These are phyloP conservation scores for Cucurbita pepo DNA, from an alignment of 306 rosid species.

Conservation along the genomic window DNA sequence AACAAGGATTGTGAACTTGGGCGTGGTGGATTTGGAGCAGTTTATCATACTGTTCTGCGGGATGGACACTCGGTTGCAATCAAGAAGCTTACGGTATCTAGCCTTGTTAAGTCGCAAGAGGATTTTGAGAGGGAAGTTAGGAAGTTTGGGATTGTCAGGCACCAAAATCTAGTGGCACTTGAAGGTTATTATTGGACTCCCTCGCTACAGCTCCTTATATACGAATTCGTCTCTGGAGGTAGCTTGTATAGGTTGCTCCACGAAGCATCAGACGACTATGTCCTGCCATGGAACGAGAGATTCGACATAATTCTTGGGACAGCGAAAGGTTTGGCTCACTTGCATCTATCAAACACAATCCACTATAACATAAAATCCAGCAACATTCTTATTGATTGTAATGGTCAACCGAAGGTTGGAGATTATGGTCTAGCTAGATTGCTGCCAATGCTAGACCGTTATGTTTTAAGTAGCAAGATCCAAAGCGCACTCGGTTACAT, in stretches of 20 bases:
- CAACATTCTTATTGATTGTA: conserved; percentile 61
- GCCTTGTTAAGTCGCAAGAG: conserved; percentile 90
- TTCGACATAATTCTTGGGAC: conserved; percentile 77
- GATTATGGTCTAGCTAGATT: conserved; percentile 88
- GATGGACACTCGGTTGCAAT: conserved; percentile 91
- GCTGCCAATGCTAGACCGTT: conserved; percentile 84
- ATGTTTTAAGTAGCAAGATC: conserved; percentile 85
- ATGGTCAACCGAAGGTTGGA: conserved; percentile 78
- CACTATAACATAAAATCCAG: conserved; percentile 91
- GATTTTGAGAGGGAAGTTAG: conserved; percentile 91
- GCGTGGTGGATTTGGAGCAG: conserved; percentile 98
- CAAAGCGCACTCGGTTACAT: conserved; percentile 96
- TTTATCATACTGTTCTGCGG: conserved; percentile 66
- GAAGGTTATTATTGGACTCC: conserved; percentile 99
- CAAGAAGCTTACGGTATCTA: conserved; percentile 92
- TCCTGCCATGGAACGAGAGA: conserved; percentile 80
- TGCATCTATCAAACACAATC: conserved; percentile 65
- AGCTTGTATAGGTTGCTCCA: conserved; percentile 81
- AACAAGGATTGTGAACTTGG: conserved; percentile 97
- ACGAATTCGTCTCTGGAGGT: conserved; percentile 65
- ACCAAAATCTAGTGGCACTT: conserved; percentile 73
- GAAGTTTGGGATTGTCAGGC: conserved; percentile 68
- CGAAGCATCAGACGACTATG: conserved; percentile 56
- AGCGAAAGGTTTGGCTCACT: conserved; percentile 75
- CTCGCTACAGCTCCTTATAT: conserved; percentile 82